Evolutionary conservation across 1,139 yeast species (phyloP).

Genomic region (Lodderomyces metapsilosis): DNA sequence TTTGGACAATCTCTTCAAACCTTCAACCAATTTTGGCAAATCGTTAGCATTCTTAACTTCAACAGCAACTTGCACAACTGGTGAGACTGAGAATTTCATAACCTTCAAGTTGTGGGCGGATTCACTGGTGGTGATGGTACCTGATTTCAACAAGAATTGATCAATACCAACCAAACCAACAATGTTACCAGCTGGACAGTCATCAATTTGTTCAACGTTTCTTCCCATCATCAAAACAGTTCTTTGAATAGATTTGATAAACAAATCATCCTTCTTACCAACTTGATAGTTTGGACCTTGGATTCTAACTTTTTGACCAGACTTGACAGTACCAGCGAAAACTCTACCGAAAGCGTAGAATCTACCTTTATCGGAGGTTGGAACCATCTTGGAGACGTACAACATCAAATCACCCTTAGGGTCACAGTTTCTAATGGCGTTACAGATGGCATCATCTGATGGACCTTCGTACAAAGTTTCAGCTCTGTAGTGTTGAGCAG

Average conservation of each 20-base stretch:
- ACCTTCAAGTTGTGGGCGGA: constrained; percentile 99
- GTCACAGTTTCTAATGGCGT: constrained; percentile 97
- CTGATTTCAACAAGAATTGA: constrained; percentile 98
- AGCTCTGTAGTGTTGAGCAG: constrained; percentile 99
- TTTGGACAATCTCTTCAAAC: constrained; percentile 99
- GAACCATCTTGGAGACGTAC: constrained; percentile 99
- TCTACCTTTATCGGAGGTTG: constrained; percentile 99
- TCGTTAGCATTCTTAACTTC: constrained; percentile 99
- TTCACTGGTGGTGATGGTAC: constrained; percentile 97
- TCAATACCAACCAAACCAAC: constrained; percentile 99
- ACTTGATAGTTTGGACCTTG: constrained; percentile 99
- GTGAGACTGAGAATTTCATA: constrained; percentile 99
- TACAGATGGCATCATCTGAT: constrained; percentile 85
- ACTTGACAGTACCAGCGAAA: constrained; percentile 98
- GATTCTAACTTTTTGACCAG: constrained; percentile 99
- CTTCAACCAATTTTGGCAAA: constrained; percentile 99
- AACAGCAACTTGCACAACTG: constrained; percentile 99
- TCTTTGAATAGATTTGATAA: constrained; percentile 97
- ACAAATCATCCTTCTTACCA: constrained; percentile 97
- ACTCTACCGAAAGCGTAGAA: constrained; percentile 99
- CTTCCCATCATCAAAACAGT: constrained; percentile 99
- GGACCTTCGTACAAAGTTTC: constrained; percentile 99
- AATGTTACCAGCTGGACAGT: constrained; percentile 99
- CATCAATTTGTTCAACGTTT: constrained; percentile 96
- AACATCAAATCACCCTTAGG: constrained; percentile 98